phyloP scores from a whole-genome alignment of 805 yeast species.

The Wickerhamiella bombiphila region DNA sequence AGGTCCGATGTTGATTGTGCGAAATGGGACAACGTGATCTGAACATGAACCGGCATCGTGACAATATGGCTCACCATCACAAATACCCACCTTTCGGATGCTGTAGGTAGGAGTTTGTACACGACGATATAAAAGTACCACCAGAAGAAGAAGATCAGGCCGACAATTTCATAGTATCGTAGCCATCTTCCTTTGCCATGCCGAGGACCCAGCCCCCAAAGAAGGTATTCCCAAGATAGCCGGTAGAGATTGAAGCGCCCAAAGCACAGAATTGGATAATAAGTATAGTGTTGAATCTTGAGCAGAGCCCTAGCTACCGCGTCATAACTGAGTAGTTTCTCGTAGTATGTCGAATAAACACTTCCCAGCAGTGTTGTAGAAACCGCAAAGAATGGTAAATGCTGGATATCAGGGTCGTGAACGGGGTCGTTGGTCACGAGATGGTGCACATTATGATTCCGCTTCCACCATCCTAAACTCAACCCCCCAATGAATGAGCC shows the following conservation, averaged over 20 bases:
- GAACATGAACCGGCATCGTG: conserved; percentile 89
- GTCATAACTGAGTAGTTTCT: conserved; percentile 53
- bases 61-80: conserved; percentile 61
- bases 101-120: conserved; percentile 35
- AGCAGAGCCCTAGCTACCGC: conserved; percentile 41
- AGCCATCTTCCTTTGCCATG: conserved; percentile 79
- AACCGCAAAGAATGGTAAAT: conserved; percentile 81
- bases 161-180: conserved; percentile 60
- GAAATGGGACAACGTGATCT: conserved; percentile 77
- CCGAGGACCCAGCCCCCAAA: conserved; percentile 65
- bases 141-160: conserved; percentile 52
- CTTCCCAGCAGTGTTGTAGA: conserved; percentile 52
- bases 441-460: conserved; percentile 89
- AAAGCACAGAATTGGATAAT: conserved; percentile 66
- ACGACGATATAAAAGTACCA: conserved; percentile 69
- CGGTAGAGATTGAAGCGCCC: conserved; percentile 79
- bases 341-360: conserved; percentile 71
- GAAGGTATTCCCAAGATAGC: conserved; percentile 61
- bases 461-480: conserved; percentile 89
- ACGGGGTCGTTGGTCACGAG: conserved; percentile 82
- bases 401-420: conserved; percentile 91
- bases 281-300: conserved; percentile 52
- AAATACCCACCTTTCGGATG: conserved; percentile 40
- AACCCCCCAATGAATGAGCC: conserved; percentile 81
- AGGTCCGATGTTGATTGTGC: conserved; percentile 87